A percentile compares a stretch with the other conserved stretches of the same genome.
These are phyloP conservation scores for Cladophialophora psammophila DNA, from an alignment of 2,329 filamentous ascomycete genomes.

Conservation along the genomic window DNA sequence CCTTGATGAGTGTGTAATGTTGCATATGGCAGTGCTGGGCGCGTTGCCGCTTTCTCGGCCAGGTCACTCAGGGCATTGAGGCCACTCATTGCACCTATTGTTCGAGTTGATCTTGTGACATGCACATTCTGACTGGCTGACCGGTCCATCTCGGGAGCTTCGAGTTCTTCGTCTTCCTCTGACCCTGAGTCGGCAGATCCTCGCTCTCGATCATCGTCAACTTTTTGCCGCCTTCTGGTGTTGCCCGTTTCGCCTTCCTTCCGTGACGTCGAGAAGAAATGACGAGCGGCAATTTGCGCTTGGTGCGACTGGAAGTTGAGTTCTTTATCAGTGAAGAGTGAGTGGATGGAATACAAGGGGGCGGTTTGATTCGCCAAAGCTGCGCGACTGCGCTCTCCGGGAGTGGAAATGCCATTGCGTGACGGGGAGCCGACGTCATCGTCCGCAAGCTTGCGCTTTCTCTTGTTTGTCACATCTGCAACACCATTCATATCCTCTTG, in stretches of 20 bases:
- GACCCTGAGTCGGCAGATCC: conserved; percentile 52
- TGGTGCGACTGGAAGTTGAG: conserved; percentile 67
- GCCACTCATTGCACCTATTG: conserved; percentile 57
- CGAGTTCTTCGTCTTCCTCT: conserved; percentile 51
- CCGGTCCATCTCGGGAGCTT: conserved; percentile 66
- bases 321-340: conserved; percentile 73
- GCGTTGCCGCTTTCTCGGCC: conserved; percentile 57
- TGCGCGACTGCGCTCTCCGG: conserved; percentile 61
- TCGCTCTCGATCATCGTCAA: conserved; percentile 49
- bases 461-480: conserved; percentile 59
- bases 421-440: conserved; percentile 67
- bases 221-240: conserved; percentile 48
- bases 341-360: conserved; percentile 67
- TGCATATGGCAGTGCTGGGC: conserved; percentile 56
- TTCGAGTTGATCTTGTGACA: conserved; percentile 62
- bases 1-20: conserved; percentile 56
- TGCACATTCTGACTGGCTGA: conserved; percentile 64
- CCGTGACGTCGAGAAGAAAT: conserved; percentile 64
- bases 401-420: conserved; percentile 58
- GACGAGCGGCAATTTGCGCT: conserved; percentile 65
- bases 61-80: conserved; percentile 65
- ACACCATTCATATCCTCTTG: conserved; percentile 59
- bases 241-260: conserved; percentile 42
- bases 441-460: conserved; percentile 67
- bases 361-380: conserved; percentile 63